Percentiles rank a stretch among this genome's conserved stretches.
phyloP scores from a whole-genome alignment of 2,329 filamentous ascomycete genomes.

The Colletotrichum lentis region DNA sequence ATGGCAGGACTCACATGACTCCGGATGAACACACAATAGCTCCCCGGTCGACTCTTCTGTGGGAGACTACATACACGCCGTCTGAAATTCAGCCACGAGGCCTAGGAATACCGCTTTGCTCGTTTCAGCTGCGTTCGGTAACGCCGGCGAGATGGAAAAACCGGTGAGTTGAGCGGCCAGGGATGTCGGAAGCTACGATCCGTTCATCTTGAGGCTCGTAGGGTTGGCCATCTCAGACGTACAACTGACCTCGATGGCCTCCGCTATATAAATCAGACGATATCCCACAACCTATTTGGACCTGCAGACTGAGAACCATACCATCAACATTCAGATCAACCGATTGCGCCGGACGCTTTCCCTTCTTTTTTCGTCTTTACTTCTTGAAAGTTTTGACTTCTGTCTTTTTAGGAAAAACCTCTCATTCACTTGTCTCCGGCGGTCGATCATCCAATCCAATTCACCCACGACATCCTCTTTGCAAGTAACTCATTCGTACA shows the following conservation, averaged over 20 bases:
- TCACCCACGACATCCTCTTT: neutral
- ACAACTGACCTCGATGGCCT: neutral
- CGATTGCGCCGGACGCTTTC: constrained; percentile 19
- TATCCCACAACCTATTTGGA: neutral
- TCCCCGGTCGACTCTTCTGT: neutral
- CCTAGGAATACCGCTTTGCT: neutral
- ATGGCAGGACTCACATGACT: constrained; percentile 28
- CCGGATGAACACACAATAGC: constrained; percentile 29
- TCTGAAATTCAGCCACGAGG: constrained; percentile 11
- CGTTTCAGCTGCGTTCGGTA: neutral
- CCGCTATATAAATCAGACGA: constrained; percentile 10
- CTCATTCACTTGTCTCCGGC: neutral
- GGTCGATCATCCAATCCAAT: neutral
- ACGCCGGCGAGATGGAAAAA: neutral
- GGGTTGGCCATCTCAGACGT: rapidly evolving
- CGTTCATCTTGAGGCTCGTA: neutral
- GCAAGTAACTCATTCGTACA: neutral
- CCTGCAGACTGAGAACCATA: neutral
- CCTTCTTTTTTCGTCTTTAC: neutral
- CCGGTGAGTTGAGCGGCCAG: neutral
- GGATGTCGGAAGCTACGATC: neutral
- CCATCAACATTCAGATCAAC: neutral
- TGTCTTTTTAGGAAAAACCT: neutral
- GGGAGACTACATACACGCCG: neutral
- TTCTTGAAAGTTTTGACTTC: neutral